Percentiles rank a stretch among this genome's conserved stretches.
These are phyloP conservation scores for Talaromyces atroroseus DNA, from an alignment of 2,329 filamentous ascomycete genomes.

Conservation along the genomic window DNA sequence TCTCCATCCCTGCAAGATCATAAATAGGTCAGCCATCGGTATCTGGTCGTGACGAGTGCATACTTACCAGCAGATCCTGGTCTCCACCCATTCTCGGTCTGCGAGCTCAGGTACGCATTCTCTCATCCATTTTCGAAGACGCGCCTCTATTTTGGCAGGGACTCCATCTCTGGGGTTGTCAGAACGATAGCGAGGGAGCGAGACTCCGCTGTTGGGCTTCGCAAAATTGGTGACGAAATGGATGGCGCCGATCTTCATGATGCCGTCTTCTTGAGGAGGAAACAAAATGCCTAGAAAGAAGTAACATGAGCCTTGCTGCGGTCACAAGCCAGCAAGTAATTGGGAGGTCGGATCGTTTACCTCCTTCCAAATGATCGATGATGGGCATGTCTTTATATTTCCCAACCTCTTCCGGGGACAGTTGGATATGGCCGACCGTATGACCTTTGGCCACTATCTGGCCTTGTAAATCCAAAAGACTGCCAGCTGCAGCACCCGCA, in stretches of 20 bases:
- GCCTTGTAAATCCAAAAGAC: slow-evolving; percentile 38
- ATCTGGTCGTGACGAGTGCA: neutral
- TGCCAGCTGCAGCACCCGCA: slow-evolving; percentile 46
- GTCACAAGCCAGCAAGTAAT: too few relatives aligned
- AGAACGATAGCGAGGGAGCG: slow-evolving; percentile 19
- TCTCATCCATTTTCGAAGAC: slow-evolving; percentile 44
- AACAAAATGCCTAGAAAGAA: slow-evolving; percentile 45
- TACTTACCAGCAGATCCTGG: slow-evolving; percentile 53
- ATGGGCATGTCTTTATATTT: slow-evolving; percentile 47
- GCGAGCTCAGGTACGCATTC: slow-evolving; percentile 52
- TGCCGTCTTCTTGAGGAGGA: slow-evolving; percentile 27
- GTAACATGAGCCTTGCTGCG: slow-evolving; percentile 16
- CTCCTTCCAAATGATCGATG: slow-evolving; percentile 43
- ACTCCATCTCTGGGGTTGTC: slow-evolving; percentile 40
- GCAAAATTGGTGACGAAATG: neutral
- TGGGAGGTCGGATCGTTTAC: slow-evolving; percentile 15
- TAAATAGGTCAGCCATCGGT: neutral
- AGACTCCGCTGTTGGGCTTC: slow-evolving; percentile 20
- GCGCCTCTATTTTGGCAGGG: slow-evolving; percentile 42
- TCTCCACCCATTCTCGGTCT: slow-evolving; percentile 40
- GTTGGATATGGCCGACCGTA: slow-evolving; percentile 50
- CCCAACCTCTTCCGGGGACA: slow-evolving; percentile 42
- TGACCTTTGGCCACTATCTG: slow-evolving; percentile 51
- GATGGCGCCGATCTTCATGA: slow-evolving; percentile 25
- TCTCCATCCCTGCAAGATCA: slow-evolving; percentile 39